Evolutionary conservation across 2,329 filamentous ascomycete genomes (phyloP), one percentile per base, ranked within the genome.

Genomic region (Stachybotrys chartarum): DNA sequence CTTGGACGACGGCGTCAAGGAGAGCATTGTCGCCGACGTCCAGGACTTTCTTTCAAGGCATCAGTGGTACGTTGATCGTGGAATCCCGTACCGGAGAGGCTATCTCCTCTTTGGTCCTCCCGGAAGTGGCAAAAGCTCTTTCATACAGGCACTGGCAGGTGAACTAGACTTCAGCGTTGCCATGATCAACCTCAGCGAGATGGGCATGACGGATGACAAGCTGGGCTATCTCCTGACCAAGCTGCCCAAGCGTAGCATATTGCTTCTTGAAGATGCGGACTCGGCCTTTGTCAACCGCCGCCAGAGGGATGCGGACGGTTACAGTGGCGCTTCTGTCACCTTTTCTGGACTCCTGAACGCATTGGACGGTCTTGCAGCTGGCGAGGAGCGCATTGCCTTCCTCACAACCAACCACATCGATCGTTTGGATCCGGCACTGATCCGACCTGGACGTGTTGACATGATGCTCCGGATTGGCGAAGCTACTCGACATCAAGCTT

Each of bases 401-500:
- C 78, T 96, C 59, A 99, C 94, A 2, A 96, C 93, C 18, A 99
- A 99, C 66, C 91, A 97, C 66, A 85, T 96, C 44, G 91, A 97
- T 61, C 82, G 90, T 46, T 80, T 97, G 1, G 91, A 97, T 65
- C 87, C 91, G 58, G 94, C 94, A 5, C 74, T 99, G 47, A 90
- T 97, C 51, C 82, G 94, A 30, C 94, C 94, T 0, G 94, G 94
- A 1, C 83, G 94, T 51, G 91, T 99, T 1, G 94, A 99, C 71
- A 88, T 97, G 87, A 94, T 90, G 61, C 82, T 96, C 4, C 84
- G 90, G 54, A 87, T 99, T 51, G 93, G 92, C 44, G 89, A 96
- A 70, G 91, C 93, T 35, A 93, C 89, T 3, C 80, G 84, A 56
- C 88, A 89, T 69, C 94, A 97, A 72, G 92, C 95, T 17, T 83